phyloP scores from a whole-genome alignment of 2,329 filamentous ascomycete species.

The Elsinoe arachidis region DNA sequence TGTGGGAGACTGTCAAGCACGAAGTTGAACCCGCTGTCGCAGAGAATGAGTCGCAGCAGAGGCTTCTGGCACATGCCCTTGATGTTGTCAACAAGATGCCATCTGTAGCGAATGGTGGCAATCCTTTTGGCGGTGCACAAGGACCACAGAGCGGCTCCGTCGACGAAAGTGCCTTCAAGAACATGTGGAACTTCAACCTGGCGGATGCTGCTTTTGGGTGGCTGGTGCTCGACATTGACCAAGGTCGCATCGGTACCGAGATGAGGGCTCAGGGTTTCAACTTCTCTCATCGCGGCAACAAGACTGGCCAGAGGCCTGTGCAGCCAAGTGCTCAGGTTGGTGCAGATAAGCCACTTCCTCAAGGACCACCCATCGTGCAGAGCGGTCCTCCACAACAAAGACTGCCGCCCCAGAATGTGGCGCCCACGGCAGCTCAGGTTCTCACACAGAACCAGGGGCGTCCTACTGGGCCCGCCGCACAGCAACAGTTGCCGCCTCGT shows the following conservation, averaged over 20 bases:
- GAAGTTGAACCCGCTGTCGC: conserved; percentile 93
- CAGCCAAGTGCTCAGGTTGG: conserved; percentile 31
- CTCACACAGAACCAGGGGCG: conserved; percentile 8
- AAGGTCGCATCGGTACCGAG: conserved; percentile 91
- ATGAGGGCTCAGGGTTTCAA: conserved; percentile 99
- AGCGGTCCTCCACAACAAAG: conserved; percentile 16
- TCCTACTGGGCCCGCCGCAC: conserved; percentile 13
- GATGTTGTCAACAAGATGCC: conserved; percentile 98
- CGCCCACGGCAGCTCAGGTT: conserved; percentile 14
- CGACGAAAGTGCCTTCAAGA: conserved; percentile 98
- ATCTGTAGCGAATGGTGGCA: conserved; percentile 83
- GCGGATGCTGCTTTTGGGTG: conserved; percentile 96
- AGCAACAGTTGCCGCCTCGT: conserved; percentile 10
- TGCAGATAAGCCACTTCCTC: conserved; percentile 26
- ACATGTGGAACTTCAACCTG: conserved; percentile 99
- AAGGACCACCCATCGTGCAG: conserved; percentile 24
- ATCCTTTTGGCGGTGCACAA: conserved; percentile 85
- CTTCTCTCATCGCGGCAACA: conserved; percentile 89
- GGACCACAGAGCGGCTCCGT: conserved; percentile 75
- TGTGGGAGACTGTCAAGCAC: conserved; percentile 96
- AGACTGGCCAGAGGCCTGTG: conserved; percentile 40
- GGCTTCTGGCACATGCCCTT: conserved; percentile 79
- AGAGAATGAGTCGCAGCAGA: conserved; percentile 89
- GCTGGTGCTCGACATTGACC: conserved; percentile 88
- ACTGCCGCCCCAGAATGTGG: conserved; percentile 16